Evolutionary conservation across 1,139 yeast genomes (phyloP).

Genomic region (Geotrichum klebahnii): DNA sequence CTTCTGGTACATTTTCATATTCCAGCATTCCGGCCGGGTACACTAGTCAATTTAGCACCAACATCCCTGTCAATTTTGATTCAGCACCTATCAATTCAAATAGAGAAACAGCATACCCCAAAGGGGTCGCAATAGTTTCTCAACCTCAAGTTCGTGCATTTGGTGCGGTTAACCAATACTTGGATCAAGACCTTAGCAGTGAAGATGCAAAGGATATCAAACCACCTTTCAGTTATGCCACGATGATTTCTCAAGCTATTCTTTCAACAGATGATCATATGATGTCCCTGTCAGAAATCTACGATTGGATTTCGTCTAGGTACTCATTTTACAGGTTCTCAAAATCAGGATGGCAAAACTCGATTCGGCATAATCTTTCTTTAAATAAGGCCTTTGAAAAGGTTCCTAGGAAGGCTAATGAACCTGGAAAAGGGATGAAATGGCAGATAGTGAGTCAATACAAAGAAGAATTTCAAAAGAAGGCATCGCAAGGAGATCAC

Average conservation of each 20-base stretch:
- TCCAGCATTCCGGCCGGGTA: slow-evolving; percentile 1
- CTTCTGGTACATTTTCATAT: slow-evolving; percentile 2
- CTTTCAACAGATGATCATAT: slow-evolving; percentile 83
- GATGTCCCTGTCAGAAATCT: slow-evolving; percentile 83
- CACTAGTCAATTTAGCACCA: slow-evolving; percentile 4
- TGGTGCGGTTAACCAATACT: slow-evolving; percentile 27
- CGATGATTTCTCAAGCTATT: slow-evolving; percentile 97
- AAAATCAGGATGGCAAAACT: slow-evolving; percentile 94
- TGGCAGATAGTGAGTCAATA: slow-evolving; percentile 92
- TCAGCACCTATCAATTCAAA: no score
- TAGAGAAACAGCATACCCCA: slow-evolving; percentile 32
- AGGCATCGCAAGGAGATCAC: slow-evolving; percentile 59
- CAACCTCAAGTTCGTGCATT: slow-evolving; percentile 40
- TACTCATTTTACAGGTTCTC: slow-evolving; percentile 89
- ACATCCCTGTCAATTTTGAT: no score
- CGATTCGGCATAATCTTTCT: slow-evolving; percentile 76
- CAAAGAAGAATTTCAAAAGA: slow-evolving; percentile 75
- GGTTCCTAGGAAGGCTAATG: slow-evolving; percentile 90
- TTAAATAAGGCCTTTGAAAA: slow-evolving; percentile 86
- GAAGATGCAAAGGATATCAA: slow-evolving; percentile 90
- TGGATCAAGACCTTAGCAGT: slow-evolving; percentile 62
- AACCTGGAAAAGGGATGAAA: slow-evolving; percentile 98
- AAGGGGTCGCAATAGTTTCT: slow-evolving; percentile 42
- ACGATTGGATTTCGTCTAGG: slow-evolving; percentile 80
- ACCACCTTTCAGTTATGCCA: slow-evolving; percentile 96